Evolutionary conservation across 2,329 filamentous ascomycete species (phyloP), one percentile per base, ranked within the genome.

Genomic region (Clonostachys rosea): DNA sequence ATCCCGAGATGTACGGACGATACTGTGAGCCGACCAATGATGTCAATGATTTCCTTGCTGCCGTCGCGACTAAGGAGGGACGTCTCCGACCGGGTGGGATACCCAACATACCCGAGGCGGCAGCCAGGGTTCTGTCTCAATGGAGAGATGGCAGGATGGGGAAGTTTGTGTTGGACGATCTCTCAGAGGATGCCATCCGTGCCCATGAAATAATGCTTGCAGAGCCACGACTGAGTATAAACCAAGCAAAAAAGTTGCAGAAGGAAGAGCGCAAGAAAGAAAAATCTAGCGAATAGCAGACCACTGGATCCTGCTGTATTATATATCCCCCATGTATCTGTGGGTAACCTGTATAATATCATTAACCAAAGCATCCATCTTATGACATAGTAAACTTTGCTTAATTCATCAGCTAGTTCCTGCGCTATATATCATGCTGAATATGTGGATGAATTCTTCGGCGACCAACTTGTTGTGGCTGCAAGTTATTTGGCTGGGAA

Each of bases 1-100:
- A 86, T 54, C 80, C 86, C 0, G 52, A 55, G 3, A 58, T 84
- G 6, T 95, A 95, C 65, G 58, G 63, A 2, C 73, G 60, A 11
- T 90, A 83, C 61, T 78, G 74, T 44, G 59, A 65, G 35, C 90
- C 91, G 1, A 97, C 94, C 2, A 96, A 97, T 64, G 88, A 96
- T 54, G 74, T 95, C n/a, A 68, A 77, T 43, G 76, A 79, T 39
- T 78, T 96, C 24, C 75, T 99, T 12, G 75, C 80, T 13, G 79
- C 72, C 2, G 81, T 95, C 17, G 91, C 89, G 16, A 71, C 60
- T 46, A 85, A 84, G 56, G 89, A 87, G 9, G 94, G 94, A 8
- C 81, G 89, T 53, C 66, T 97, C 44, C 76, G 77, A 42, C 85
- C 86, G 53, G 88, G 89, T 2, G 91, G 89, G 0, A 64, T 76